Evolutionary conservation across 1,284 basidiomycete species (phyloP), one percentile per base, ranked within the genome.

Genomic region (Tilletia caries): DNA sequence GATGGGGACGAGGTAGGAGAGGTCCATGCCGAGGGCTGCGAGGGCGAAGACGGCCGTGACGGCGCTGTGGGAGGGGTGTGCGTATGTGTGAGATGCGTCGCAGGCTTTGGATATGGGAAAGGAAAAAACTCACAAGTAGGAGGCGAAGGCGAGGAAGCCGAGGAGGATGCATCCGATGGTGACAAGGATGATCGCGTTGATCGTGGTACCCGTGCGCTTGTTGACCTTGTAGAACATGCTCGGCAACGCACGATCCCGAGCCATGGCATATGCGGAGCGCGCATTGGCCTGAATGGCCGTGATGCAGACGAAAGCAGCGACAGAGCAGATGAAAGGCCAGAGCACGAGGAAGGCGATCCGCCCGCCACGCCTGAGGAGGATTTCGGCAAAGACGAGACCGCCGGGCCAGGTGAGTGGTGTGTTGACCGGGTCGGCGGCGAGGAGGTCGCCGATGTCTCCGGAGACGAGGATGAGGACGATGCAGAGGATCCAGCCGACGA

Each of bases 261-360:
- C 91, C 85, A 97, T 92, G 3, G 94, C 94, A 79, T 92, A 95
- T 54, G 95, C 86, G 0, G 92, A 91, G 64, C 93, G 88, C 3
- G 92, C 92, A 69, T 89, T 90, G 12, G 93, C 93, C 84, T 96
- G 94, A 3, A 93, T 86, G 29, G 91, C 87, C 4, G 87, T 87
- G 43, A 81, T 81, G 58, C 84, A 82, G 71, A 85, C 82, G 44
- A 80, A 80, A 72, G 82, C 85, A 52, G 84, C 82, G 20, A 83
- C 76, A 29, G 75, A 70, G 73, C 79, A 82, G 67, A 79, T 77
- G 69, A 82, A 82, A 1, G 48, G 81, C 81, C 81, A 82, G 69
- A 81, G 74, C 69, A 89, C 88, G 64, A 93, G 91, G 83, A 92
- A 92, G 89, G 92, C 25, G 2, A 81, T 75, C 68, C 76, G 75